Evolutionary conservation across 345 rosid species (phyloP).

Genomic region (Lepidium sativum): DNA sequence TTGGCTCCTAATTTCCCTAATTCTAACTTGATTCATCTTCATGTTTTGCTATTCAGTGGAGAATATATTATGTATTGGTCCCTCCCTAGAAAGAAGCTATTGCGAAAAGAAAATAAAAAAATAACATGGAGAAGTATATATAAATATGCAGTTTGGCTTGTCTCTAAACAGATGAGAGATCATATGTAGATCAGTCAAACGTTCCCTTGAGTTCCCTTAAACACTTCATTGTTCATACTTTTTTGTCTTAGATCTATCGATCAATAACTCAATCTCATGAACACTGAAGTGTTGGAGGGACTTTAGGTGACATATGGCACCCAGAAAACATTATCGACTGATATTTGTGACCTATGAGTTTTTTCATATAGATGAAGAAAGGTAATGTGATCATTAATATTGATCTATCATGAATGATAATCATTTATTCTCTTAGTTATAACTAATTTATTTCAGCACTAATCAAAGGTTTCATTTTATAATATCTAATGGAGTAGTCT

Average conservation of each 20-base stretch:
- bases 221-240: slow-evolving; percentile 24
- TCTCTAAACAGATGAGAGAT: not conserved
- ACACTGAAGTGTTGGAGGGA: slow-evolving; percentile 34
- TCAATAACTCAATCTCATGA: not conserved
- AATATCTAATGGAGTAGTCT: no score
- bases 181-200: slow-evolving; percentile 8
- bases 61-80: not conserved
- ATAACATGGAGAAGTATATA: not conserved
- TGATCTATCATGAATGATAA: not conserved
- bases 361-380: not conserved
- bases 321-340: no score
- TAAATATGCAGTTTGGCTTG: not conserved
- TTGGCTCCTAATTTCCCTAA: not conserved
- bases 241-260: not conserved
- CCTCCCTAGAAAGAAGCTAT: not conserved
- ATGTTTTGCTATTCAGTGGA: not conserved
- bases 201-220: slow-evolving; percentile 29
- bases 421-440: not conserved
- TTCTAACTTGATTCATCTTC: slow-evolving; percentile 26
- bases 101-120: not conserved
- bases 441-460: not conserved
- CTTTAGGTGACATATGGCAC: slow-evolving; percentile 20
- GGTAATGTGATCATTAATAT: not conserved
- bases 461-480: no score
- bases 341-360: no score